Evolutionary conservation across 495 filamentous ascomycete genomes (phyloP), one percentile per base, ranked within the genome.

Genomic region (Penicillium cataractarum): DNA sequence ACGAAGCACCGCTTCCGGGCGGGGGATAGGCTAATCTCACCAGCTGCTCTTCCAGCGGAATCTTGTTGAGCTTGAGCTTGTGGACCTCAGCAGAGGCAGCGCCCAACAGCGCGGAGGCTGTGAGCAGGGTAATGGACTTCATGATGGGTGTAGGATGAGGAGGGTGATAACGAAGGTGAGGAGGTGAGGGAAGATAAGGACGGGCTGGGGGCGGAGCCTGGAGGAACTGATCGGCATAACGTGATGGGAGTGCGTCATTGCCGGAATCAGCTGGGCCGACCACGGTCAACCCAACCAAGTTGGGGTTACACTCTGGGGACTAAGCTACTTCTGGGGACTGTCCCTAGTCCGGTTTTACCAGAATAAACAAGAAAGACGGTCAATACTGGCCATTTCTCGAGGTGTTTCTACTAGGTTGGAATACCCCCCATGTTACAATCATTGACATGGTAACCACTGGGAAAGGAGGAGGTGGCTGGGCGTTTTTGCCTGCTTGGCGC

Each of bases 51-150:
- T 89, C 83, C 40, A 98, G 83, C 62, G 96, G 91, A 57, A 98
- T 81, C 87, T 99, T 99, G 85, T 96, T 90, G 68, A 99, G 88
- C 84, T 96, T 96, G 83, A 97, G 85, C 84, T 91, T 94, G 84
- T 97, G 92, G 44, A 95, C 83, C 71, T 87, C 91, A 62, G 90
- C 93, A 73, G 90, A 84, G 68, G 90, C 88, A 76, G 89, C 87
- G 81, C 91, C 87, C 73, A 96, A 82, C 87, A 97, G 86, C 86
- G 86, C 80, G 66, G 89, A 89, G 68, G 88, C 85, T 80, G 92
- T 88, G 70, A 92, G 83, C 64, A 89, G 71, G 65, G 89, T 80
- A 78, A 88, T 78, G 68, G 86, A 83, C 86, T 96, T 98, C 94
- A 98, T 98, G 74, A 70, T 83, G 64, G n/a, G 51, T 57, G 35